Percentiles rank a stretch among this genome's conserved stretches.
phyloP scores from a whole-genome alignment of 805 yeast species.

The Kuraishia cidri region DNA sequence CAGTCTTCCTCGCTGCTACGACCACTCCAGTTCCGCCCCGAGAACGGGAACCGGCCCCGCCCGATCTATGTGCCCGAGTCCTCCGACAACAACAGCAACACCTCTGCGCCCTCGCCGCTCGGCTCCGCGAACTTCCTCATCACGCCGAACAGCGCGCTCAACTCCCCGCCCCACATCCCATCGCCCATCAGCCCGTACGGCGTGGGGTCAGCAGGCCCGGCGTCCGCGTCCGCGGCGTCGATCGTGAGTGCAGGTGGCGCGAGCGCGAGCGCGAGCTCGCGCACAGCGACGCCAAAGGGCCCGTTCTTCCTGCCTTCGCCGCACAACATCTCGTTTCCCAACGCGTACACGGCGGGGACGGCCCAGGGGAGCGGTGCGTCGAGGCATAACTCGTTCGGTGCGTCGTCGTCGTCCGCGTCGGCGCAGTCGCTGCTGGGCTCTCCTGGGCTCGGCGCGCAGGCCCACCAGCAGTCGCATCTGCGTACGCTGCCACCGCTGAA shows the following conservation, averaged over 20 bases:
- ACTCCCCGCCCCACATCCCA: background rate
- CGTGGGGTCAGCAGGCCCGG: background rate
- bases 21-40: conserved; percentile 1
- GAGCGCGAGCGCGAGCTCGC: no score
- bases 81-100: background rate
- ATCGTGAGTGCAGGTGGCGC: no score
- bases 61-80: conserved; percentile 2
- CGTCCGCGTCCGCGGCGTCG: background rate
- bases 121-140: background rate
- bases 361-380: no score
- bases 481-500: background rate
- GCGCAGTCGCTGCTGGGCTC: no score
- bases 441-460: background rate
- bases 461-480: background rate
- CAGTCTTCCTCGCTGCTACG: conserved; percentile 1
- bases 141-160: background rate
- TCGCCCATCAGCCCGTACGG: conserved; percentile 1
- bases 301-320: no score
- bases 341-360: background rate
- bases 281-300: no score
- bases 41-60: background rate
- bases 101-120: background rate
- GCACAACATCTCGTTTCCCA: background rate
- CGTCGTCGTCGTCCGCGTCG: no score
- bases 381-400: no score